These are phyloP conservation scores for Pichia sp. DNA, from an alignment of 1,139 yeast genomes.

Conservation along the genomic window DNA sequence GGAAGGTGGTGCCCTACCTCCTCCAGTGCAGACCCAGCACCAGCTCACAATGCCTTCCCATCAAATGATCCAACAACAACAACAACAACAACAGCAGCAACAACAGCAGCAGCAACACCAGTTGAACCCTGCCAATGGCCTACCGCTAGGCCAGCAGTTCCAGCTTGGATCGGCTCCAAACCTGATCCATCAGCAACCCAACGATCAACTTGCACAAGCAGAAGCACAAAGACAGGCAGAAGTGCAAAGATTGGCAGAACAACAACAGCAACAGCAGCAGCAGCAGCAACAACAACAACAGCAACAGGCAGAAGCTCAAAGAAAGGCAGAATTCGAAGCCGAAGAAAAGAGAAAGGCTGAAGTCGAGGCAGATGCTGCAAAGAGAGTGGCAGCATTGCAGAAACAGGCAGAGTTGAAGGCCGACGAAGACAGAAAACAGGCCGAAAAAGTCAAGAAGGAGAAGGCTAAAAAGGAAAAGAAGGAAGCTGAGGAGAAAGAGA, in stretches of 20 bases:
- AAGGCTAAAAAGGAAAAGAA: not conserved
- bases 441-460: slow-evolving; percentile 2
- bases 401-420: slow-evolving; percentile 3
- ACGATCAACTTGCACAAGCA: not conserved
- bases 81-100: slow-evolving; percentile 30
- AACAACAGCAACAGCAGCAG: not conserved
- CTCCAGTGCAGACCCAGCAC: slow-evolving; percentile 53
- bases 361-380: not conserved
- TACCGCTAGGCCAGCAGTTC: slow-evolving; percentile 27
- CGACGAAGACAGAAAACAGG: not conserved
- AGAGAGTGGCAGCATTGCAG: not conserved
- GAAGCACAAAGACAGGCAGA: slow-evolving; percentile 8
- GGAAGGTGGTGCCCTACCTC: slow-evolving; percentile 67
- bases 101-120: slow-evolving; percentile 30
- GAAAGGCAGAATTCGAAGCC: not conserved
- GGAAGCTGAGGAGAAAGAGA: not conserved
- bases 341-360: slow-evolving; percentile 1
- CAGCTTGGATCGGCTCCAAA: slow-evolving; percentile 21
- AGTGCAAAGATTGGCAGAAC: slow-evolving; percentile 5
- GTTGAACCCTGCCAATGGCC: slow-evolving; percentile 17
- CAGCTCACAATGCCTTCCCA: slow-evolving; percentile 33
- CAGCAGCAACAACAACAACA: not conserved
- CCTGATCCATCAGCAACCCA: slow-evolving; percentile 10
- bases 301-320: slow-evolving; percentile 1
- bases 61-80: slow-evolving; percentile 34